phyloP scores from a whole-genome alignment of 306 rosid species.

The Cicer pinnatifidum region DNA sequence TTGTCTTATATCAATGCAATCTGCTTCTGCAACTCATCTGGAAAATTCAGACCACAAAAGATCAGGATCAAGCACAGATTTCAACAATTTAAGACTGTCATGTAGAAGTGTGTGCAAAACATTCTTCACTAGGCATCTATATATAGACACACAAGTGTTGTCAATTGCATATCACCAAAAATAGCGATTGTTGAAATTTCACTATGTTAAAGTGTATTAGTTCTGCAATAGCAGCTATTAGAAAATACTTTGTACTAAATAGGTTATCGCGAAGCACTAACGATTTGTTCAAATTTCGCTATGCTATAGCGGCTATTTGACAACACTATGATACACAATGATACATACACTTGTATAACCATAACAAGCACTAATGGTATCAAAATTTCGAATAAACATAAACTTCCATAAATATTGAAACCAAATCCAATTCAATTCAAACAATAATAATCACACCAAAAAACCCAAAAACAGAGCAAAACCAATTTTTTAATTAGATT shows the following conservation, averaged over 20 bases:
- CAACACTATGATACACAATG: neutral
- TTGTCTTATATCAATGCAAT: constrained; percentile 41
- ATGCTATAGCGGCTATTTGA: too few species aligned
- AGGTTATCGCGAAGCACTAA: too few species aligned
- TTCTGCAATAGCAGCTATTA: too few species aligned
- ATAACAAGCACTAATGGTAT: neutral
- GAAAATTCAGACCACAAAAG: constrained; percentile 27
- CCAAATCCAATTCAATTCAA: constrained; percentile 8
- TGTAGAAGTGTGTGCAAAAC: constrained; percentile 7
- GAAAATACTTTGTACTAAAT: too few species aligned
- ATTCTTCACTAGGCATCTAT: constrained; percentile 19
- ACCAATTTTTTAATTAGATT: neutral
- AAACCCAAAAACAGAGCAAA: neutral
- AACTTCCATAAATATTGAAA: neutral
- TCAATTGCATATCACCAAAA: too few species aligned
- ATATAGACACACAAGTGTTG: neutral
- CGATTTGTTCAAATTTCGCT: too few species aligned
- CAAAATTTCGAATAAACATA: neutral
- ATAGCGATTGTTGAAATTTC: too few species aligned
- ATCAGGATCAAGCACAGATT: constrained; percentile 36
- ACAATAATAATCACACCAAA: neutral
- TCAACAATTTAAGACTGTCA: neutral
- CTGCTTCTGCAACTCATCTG: constrained; percentile 56
- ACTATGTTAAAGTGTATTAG: too few species aligned
- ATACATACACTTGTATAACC: neutral